These are phyloP conservation scores for Russula abietina DNA, from an alignment of 768 basidiomycete genomes.

Conservation along the genomic window DNA sequence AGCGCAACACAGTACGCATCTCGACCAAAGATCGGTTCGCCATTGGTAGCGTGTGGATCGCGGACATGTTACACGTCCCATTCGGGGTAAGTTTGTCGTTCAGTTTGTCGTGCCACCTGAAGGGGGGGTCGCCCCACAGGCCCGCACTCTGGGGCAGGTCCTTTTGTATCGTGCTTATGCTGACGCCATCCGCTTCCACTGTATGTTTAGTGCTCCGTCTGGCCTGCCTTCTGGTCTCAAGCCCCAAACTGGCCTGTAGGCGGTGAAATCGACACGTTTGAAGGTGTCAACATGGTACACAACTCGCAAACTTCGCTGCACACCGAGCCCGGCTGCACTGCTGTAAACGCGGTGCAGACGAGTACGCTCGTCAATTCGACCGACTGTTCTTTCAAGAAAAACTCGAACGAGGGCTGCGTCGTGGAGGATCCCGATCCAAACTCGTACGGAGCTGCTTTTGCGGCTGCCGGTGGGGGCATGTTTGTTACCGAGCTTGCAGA, in stretches of 20 bases:
- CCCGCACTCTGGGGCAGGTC: too few relatives aligned
- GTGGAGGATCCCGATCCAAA: conserved; percentile 46
- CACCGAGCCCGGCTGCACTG: conserved; percentile 54
- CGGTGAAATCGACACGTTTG: conserved; percentile 66
- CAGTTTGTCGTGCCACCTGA: too few relatives aligned
- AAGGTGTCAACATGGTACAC: conserved; percentile 65
- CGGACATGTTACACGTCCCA: conserved; percentile 60
- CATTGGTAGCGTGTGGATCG: conserved; percentile 58
- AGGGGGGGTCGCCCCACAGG: too few relatives aligned
- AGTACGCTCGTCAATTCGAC: conserved; percentile 50
- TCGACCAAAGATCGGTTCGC: conserved; percentile 48
- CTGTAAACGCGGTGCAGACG: conserved; percentile 43
- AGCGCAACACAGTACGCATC: conserved; percentile 66
- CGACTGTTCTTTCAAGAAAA: conserved; percentile 52
- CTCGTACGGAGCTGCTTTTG: conserved; percentile 65
- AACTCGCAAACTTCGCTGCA: conserved; percentile 72
- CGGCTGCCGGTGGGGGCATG: conserved; percentile 60
- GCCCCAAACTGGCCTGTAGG: conserved; percentile 56
- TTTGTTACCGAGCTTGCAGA: conserved; percentile 69
- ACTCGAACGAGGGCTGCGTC: conserved; percentile 60
- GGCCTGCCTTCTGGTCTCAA: conserved; percentile 60
- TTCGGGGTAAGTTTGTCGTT: conserved; percentile 43
- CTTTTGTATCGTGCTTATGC: background rate
- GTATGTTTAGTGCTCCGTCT: conserved; percentile 53
- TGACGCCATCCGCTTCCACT: background rate